Percentiles rank a stretch among this genome's conserved stretches.
These are phyloP conservation scores for Aleurites moluccanus DNA, from an alignment of 441 rosid species.

Conservation along the genomic window DNA sequence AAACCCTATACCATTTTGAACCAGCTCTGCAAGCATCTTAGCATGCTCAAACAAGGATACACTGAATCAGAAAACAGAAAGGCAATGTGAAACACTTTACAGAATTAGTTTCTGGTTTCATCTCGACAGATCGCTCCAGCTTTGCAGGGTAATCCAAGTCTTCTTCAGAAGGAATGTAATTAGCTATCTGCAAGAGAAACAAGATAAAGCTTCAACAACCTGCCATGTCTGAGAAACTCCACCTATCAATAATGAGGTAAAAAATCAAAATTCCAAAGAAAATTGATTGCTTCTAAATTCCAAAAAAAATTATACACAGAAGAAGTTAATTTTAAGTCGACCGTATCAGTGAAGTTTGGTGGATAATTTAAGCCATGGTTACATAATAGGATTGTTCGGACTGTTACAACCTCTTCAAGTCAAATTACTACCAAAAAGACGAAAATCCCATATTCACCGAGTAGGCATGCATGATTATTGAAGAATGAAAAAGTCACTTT, in stretches of 20 bases:
- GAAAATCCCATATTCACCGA: not conserved
- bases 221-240: not conserved
- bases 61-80: not conserved
- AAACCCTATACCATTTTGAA: not conserved
- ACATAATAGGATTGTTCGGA: not conserved
- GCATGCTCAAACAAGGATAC: slow-evolving; percentile 6
- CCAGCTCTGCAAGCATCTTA: not conserved
- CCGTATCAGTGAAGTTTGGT: not conserved
- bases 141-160: slow-evolving; percentile 92
- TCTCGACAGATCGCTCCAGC: slow-evolving; percentile 61
- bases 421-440: not conserved
- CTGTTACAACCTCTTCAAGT: not conserved
- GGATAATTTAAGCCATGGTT: slow-evolving; percentile 1
- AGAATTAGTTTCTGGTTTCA: slow-evolving; percentile 46
- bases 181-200: slow-evolving; percentile 76
- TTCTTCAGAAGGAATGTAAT: slow-evolving; percentile 69
- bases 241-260: not conserved
- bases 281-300: not conserved
- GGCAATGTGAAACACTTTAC: slow-evolving; percentile 32
- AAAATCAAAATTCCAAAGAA: not conserved
- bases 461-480: not conserved
- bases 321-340: not conserved
- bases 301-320: not conserved
- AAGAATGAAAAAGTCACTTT: slow-evolving; percentile 13
- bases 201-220: slow-evolving; percentile 16